A percentile compares a stretch with the other conserved stretches of the same genome.
Evolutionary conservation across 768 basidiomycete genomes (phyloP).

Genomic region (Rhizopogon rudus): DNA sequence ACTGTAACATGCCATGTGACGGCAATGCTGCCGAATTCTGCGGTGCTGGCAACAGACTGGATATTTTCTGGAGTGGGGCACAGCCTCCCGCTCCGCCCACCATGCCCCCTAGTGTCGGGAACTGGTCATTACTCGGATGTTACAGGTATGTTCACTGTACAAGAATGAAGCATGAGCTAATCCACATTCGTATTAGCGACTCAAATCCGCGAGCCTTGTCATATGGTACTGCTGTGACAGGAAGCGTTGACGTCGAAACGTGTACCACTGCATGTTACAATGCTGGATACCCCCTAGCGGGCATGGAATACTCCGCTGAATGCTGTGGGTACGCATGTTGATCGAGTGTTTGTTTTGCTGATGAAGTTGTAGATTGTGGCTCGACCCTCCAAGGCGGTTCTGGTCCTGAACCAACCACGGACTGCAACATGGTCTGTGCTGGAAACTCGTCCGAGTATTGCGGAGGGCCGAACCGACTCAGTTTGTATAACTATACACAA

Average conservation of each 20-base stretch:
- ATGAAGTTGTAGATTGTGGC: slow-evolving; percentile 11
- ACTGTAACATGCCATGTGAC: slow-evolving; percentile 60
- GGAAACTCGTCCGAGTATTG: slow-evolving; percentile 65
- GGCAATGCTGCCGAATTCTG: slow-evolving; percentile 56
- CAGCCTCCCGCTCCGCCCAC: slow-evolving; percentile 51
- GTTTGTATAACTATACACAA: slow-evolving; percentile 68
- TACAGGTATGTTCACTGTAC: slow-evolving; percentile 45
- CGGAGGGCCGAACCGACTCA: slow-evolving; percentile 66
- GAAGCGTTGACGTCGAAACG: slow-evolving; percentile 42
- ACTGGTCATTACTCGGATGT: slow-evolving; percentile 72
- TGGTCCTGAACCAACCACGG: slow-evolving; percentile 36
- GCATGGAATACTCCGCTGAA: slow-evolving; percentile 42
- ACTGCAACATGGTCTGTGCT: slow-evolving; percentile 63
- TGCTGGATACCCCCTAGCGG: slow-evolving; percentile 35
- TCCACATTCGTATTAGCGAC: slow-evolving; percentile 25
- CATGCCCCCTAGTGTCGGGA: slow-evolving; percentile 49
- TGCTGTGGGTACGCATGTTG: slow-evolving; percentile 36
- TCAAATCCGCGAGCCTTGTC: slow-evolving; percentile 28
- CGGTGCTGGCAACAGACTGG: slow-evolving; percentile 55
- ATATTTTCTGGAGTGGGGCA: slow-evolving; percentile 60
- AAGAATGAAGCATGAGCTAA: background rate
- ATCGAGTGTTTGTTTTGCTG: background rate
- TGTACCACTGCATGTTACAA: slow-evolving; percentile 45
- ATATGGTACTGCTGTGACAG: slow-evolving; percentile 29
- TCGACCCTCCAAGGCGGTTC: slow-evolving; percentile 14